Percentiles rank a stretch among this genome's conserved stretches.
Evolutionary conservation across 169 alveolate genomes (phyloP).

Genomic region (Cryptosporidium ubiquitum): DNA sequence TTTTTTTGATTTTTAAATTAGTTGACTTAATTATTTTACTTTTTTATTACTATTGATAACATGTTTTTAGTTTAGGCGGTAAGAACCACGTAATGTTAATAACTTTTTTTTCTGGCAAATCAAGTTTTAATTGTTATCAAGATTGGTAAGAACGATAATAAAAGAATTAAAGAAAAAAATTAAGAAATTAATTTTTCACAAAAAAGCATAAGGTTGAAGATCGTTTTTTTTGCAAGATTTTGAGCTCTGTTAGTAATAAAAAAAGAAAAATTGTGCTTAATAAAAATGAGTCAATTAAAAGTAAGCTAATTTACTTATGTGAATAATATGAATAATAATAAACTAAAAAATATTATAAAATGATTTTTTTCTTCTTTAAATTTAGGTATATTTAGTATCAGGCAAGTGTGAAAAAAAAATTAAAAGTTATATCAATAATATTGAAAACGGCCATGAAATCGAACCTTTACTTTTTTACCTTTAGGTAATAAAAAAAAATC

Average conservation of each 20-base stretch:
- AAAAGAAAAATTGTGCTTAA: background rate
- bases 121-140: too few species aligned
- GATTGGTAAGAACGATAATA: too few species aligned
- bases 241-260: too few species aligned
- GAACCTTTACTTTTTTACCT: background rate
- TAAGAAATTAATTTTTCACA: too few species aligned
- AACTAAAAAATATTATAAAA: background rate
- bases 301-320: background rate
- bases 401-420: background rate
- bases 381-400: conserved; percentile 22
- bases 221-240: too few species aligned
- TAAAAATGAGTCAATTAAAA: background rate
- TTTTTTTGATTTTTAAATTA: too few species aligned
- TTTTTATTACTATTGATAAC: too few species aligned
- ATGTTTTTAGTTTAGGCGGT: background rate
- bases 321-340: background rate
- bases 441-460: background rate
- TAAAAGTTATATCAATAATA: background rate
- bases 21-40: too few species aligned
- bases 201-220: too few species aligned
- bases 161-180: too few species aligned
- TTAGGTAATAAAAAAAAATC: conserved; percentile 30
- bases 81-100: background rate
- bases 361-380: background rate
- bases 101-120: too few species aligned